Evolutionary conservation across 139 green algal genomes (phyloP), one percentile per base, ranked within the genome.

Genomic region (Diplosphaera chodatii): DNA sequence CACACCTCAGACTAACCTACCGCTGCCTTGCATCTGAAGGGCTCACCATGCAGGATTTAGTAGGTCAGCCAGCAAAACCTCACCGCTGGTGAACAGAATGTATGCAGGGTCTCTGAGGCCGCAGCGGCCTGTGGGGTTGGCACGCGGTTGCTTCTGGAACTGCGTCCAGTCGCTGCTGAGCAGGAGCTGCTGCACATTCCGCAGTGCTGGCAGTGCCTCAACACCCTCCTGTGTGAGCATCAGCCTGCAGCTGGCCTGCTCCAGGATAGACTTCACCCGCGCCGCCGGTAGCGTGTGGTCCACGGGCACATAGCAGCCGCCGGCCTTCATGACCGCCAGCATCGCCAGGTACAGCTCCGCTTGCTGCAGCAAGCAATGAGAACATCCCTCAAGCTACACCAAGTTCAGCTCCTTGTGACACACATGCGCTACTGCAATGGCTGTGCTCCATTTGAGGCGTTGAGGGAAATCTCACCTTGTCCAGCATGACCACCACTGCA

Each of bases 261-360:
- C 16, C 10, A 59, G 48, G 48, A 85, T 83, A 32, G 56, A 64
- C 15, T 68, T 72, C 48, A 87, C 33, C 10, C 83, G 77, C 4
- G 84, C 76, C 6, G 68, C 30, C 5, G 84, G 84, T 41, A 86
- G 87, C 16, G 30, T 27, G 23, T 84, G 78, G 73, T 88, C 82
- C 69, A 91, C 74, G 1, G 86, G 86, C 33, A 88, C 70, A 67
- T 88, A 88, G 27, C 55, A 70, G 25, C 69, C 79, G 29, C 86
- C 86, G 1, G 84, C 66, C 66, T 88, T 84, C 6, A 86, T 37
- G 10, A 77, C 63, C 15, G 66, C 84, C 55, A 89, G 56, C 22
- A 87, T 69, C 27, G 32, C 70, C 15, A 83, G 55, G 5, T 85
- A 55, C 66, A 89, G 59, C 22, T 84, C 84, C 5, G 75, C 31